These are phyloP conservation scores for Trypanosoma platydactyli DNA, from an alignment of 208 protist genomes.

Conservation along the genomic window DNA sequence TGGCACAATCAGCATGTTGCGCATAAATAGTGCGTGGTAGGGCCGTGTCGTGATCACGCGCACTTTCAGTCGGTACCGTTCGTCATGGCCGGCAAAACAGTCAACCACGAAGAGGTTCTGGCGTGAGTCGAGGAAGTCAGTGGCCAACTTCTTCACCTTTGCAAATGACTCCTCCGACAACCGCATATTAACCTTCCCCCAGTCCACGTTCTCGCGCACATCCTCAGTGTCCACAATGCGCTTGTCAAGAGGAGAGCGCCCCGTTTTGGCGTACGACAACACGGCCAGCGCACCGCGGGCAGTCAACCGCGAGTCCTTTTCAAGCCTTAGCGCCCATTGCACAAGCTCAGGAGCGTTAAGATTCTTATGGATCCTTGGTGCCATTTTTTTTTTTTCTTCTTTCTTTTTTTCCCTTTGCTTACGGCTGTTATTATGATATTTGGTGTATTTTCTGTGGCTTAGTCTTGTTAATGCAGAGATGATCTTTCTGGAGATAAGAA, in stretches of 20 bases:
- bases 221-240: slow-evolving; percentile 84
- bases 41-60: slow-evolving; percentile 90
- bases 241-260: slow-evolving; percentile 94
- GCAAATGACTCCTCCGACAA: slow-evolving; percentile 89
- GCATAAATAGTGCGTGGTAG: slow-evolving; percentile 97
- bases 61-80: slow-evolving; percentile 92
- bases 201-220: slow-evolving; percentile 88
- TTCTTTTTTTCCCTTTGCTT: no score
- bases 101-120: slow-evolving; percentile 95
- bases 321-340: slow-evolving; percentile 64
- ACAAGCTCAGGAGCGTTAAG: slow-evolving; percentile 48
- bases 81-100: slow-evolving; percentile 92
- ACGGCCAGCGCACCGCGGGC: slow-evolving; percentile 84
- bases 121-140: slow-evolving; percentile 91
- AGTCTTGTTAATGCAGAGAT: not conserved
- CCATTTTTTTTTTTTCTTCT: slow-evolving; percentile 22
- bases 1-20: slow-evolving; percentile 95
- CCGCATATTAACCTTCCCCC: slow-evolving; percentile 94
- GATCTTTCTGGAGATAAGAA: not conserved
- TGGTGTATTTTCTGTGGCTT: not conserved
- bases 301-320: slow-evolving; percentile 74
- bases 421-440: not conserved
- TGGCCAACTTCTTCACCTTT: slow-evolving; percentile 89
- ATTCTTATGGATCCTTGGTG: slow-evolving; percentile 46
- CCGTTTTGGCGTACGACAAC: slow-evolving; percentile 90